Evolutionary conservation across 139 green algal genomes (phyloP).

Genomic region (Ostreobium quekettii): DNA sequence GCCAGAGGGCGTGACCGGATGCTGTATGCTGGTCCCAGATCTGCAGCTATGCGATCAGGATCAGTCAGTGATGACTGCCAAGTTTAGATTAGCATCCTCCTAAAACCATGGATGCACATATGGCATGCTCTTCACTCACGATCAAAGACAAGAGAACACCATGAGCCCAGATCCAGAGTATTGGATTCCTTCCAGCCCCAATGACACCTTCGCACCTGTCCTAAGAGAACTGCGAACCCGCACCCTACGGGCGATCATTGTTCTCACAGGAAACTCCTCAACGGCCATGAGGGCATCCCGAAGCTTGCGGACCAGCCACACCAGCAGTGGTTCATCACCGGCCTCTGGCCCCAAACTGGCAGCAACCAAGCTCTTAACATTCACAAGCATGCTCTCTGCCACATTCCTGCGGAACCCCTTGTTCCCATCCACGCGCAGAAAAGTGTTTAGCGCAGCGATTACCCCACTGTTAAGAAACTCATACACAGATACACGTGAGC

Average conservation of each 20-base stretch:
- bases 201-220: too few species aligned
- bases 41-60: too few species aligned
- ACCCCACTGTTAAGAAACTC: conserved; percentile 80
- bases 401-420: not conserved
- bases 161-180: too few species aligned
- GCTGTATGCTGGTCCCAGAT: too few species aligned
- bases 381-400: not conserved
- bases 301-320: conserved; percentile 66
- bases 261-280: conserved; percentile 71
- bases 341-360: conserved; percentile 22
- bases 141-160: too few species aligned
- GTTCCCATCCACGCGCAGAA: conserved; percentile 48
- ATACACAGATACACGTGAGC: conserved; percentile 70
- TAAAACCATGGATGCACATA: too few species aligned
- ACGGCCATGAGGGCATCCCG: conserved; percentile 55
- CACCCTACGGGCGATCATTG: conserved; percentile 13
- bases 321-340: conserved; percentile 34
- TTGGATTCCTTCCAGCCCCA: too few species aligned
- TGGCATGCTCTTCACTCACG: too few species aligned
- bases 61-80: too few species aligned
- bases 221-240: too few species aligned
- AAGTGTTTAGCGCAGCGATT: conserved; percentile 51
- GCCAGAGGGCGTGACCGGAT: too few species aligned
- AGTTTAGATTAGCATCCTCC: too few species aligned
- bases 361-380: conserved; percentile 4